Base-by-base conservation (phyloP, 208 protist species). In the Balamuthia mandrillaris region DNA sequence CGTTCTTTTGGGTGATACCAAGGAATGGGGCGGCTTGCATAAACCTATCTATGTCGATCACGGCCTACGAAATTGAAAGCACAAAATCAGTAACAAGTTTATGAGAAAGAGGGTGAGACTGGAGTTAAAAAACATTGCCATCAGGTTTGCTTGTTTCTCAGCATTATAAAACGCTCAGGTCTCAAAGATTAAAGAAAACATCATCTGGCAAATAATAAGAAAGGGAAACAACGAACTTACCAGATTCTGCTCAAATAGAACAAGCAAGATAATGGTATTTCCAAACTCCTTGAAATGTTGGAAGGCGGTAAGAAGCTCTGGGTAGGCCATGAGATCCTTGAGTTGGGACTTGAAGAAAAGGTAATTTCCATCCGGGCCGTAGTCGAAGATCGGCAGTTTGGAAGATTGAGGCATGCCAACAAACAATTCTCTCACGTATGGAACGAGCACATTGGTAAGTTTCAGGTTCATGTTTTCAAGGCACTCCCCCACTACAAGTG, bases 201-300 rank as follows among this genome's bases (percentile, higher is more conserved):
- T n/a, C n/a, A n/a, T n/a, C n/a, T 54, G 47, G 47, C 16, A 21
- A 14, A 21, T 7, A 24, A 3, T 70, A 7, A 5, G 1, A 58
- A 2, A n/a, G 39, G 33, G 33, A 65, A 9, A 65, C 10, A 65
- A 24, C n/a, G 24, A 10, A 65, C 35, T 14, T 60, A 79, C 70
- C 10, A 91, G 6, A 35, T 41, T 66, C 16, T 47, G 37, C 27
- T 95, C 91, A 14, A 94, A 66, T 12, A 93, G 10, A 10, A 81
- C 44, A 18, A 93, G 42, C 52, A 95, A 86, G 16, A 87, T 33
- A 31, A 95, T 70, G 24, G 37, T 72, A 54, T 95, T 95, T 45
- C 93, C 93, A 21, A 93, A 65, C 60, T 89, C 84, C 37, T 90
- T 77, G 65, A 95, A 94, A 45, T 29, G 49, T 47, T 92, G 90